phyloP scores from a whole-genome alignment of 2,329 filamentous ascomycete genomes.

The Claviceps paspali region DNA sequence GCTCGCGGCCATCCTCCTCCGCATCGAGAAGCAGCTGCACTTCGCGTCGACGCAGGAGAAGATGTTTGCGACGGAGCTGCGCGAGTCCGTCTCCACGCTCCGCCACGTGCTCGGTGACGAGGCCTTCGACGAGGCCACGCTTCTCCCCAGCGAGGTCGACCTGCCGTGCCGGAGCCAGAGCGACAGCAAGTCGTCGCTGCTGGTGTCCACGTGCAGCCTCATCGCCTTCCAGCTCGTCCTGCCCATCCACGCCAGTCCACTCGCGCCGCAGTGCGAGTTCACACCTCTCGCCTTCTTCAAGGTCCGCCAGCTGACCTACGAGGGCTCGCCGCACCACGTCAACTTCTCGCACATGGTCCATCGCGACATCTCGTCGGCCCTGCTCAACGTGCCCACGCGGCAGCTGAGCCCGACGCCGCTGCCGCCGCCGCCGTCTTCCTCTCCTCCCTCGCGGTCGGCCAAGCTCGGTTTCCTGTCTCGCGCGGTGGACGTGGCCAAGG shows the following conservation, averaged over 20 bases:
- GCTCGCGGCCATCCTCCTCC: slow-evolving; percentile 16
- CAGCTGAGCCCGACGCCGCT: too few species aligned
- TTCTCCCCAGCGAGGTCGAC: slow-evolving; percentile 27
- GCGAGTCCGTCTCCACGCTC: slow-evolving; percentile 25
- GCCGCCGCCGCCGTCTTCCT: too few species aligned
- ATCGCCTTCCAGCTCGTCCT: slow-evolving; percentile 46
- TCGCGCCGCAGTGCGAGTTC: slow-evolving; percentile 38
- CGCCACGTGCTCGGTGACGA: slow-evolving; percentile 26
- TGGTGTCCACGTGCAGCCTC: slow-evolving; percentile 17
- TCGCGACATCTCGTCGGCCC: slow-evolving; percentile 35
- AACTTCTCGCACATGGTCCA: slow-evolving; percentile 46
- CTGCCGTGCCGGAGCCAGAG: slow-evolving; percentile 20
- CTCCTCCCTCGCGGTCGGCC: too few species aligned
- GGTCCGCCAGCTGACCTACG: slow-evolving; percentile 46
- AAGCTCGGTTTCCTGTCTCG: slow-evolving; percentile 2
- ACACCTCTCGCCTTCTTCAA: slow-evolving; percentile 51
- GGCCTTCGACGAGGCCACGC: slow-evolving; percentile 29
- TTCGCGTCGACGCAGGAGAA: slow-evolving; percentile 25
- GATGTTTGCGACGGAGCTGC: slow-evolving; percentile 30
- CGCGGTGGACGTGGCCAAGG: neutral
- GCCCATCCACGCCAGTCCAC: slow-evolving; percentile 40
- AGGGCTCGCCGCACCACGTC: slow-evolving; percentile 30
- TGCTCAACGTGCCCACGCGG: slow-evolving; percentile 7
- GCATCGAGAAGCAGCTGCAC: slow-evolving; percentile 19
- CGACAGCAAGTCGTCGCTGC: neutral